Base-by-base conservation (phyloP, 768 basidiomycete genomes). In the Antrodiella citrinella region DNA sequence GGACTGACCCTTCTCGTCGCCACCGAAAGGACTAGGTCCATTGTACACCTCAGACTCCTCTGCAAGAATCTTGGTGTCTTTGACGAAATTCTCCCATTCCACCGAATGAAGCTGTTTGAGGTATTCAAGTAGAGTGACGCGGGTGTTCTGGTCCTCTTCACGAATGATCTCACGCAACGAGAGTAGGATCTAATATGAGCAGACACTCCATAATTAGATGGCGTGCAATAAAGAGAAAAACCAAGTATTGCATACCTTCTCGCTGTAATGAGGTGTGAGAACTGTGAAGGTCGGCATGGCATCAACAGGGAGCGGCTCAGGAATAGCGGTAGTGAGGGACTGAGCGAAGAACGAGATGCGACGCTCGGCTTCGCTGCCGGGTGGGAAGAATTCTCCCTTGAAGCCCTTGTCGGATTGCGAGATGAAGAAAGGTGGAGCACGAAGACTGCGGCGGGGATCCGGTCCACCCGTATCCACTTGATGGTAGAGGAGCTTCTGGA, bases 281-380 rank as follows among this genome's bases (percentile, higher is more conserved):
- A 99, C 94, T 42, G 96, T 98, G 75, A 99, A 99, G 0, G 95
- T 97, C 2, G 96, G 96, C 96, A 99, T 98, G n/a, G 93, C 90
- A 65, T 98, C 94, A 40, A 99, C 91, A 12, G 94, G 92, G 26
- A 98, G 69, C 5, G 96, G 87, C 57, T 91, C 86, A 18, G 95
- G 96, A 46, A 98, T 82, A 44, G 84, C 76, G n/a, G 93, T 96
- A 4, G 96, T 98, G 58, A 99, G 75, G 3, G 91, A 95, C 68
- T 97, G 95, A 22, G 96, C 92, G 65, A 98, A 98, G 82, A 98
- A 99, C 18, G 94, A 97, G 59, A 99, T 97, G 47, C 96, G 81
- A 45, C 96, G 86, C 64, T 98, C 93, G 1, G 96, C 96, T 65
- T 98, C 96, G 56, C 90, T 92, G 5, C 91, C 91, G 26, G 78